Evolutionary conservation across 2,329 filamentous ascomycete genomes (phyloP).

Genomic region (Alternaria gansuensis): DNA sequence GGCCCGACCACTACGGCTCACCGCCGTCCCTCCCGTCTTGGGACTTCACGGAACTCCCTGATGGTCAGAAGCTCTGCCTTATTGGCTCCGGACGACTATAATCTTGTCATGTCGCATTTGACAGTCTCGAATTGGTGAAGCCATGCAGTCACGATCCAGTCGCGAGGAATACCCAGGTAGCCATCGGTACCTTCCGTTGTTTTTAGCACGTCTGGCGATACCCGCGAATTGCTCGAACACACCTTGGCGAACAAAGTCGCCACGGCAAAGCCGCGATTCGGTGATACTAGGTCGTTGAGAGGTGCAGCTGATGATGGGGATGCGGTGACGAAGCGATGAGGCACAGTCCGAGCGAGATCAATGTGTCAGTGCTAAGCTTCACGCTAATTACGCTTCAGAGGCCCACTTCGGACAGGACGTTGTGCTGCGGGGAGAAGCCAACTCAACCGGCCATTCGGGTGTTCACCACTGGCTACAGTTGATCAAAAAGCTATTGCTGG

Average conservation of each 20-base stretch:
- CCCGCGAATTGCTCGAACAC: not conserved
- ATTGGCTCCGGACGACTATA: not conserved
- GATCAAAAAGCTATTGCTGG: not conserved
- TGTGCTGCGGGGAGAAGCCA: constrained; percentile 18
- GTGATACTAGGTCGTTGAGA: not conserved
- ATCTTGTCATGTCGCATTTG: not conserved
- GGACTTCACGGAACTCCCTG: no score
- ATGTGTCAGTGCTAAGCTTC: constrained; percentile 24
- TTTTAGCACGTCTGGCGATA: not conserved
- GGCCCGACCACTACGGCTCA: constrained; percentile 13
- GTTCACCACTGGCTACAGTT: not conserved
- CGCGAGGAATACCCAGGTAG: not conserved
- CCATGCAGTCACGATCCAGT: not conserved
- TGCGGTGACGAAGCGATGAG: constrained; percentile 11
- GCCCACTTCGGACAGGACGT: constrained; percentile 14
- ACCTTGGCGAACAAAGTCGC: constrained; percentile 5
- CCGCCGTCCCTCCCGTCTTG: constrained; percentile 8
- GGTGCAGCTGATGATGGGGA: constrained; percentile 10
- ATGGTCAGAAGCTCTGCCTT: not conserved
- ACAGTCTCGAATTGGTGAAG: not conserved
- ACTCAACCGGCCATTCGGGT: not conserved
- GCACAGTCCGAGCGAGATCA: constrained; percentile 6
- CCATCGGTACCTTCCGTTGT: not conserved
- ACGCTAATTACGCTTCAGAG: constrained; percentile 1
- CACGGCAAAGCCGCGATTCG: constrained; percentile 12